Evolutionary conservation across 352 stramenopile species (phyloP).

Genomic region (Thalassiosira hispida): DNA sequence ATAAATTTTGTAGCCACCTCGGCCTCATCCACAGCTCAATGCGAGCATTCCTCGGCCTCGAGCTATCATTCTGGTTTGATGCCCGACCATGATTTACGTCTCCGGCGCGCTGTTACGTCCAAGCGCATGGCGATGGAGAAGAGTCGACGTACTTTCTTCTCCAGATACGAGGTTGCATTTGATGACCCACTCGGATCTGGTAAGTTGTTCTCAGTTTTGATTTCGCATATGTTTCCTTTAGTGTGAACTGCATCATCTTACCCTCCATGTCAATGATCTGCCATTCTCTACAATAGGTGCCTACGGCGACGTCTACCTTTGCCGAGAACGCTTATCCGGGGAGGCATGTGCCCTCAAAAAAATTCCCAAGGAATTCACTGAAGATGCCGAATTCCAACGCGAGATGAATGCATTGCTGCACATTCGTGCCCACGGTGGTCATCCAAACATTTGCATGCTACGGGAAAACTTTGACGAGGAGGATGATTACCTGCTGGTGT

Average conservation of each 20-base stretch:
- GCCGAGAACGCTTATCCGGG: slow-evolving; percentile 49
- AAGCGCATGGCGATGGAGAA: slow-evolving; percentile 41
- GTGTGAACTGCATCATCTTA: no score
- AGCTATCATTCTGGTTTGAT: slow-evolving; percentile 13
- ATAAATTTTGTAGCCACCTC: slow-evolving; percentile 19
- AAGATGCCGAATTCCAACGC: slow-evolving; percentile 65
- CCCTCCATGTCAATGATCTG: no score
- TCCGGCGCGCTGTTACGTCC: slow-evolving; percentile 39
- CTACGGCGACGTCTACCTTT: slow-evolving; percentile 80
- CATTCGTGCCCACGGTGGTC: slow-evolving; percentile 68
- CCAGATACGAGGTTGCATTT: slow-evolving; percentile 73
- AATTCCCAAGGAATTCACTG: slow-evolving; percentile 80
- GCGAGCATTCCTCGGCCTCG: slow-evolving; percentile 29
- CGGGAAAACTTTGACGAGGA: slow-evolving; percentile 74
- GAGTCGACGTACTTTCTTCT: slow-evolving; percentile 32
- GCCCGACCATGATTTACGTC: slow-evolving; percentile 32
- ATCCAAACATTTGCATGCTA: slow-evolving; percentile 70
- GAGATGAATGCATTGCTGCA: slow-evolving; percentile 78
- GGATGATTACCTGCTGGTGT: slow-evolving; percentile 61
- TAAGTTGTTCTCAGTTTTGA: no score
- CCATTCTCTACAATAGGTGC: slow-evolving; percentile 15
- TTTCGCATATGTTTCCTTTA: no score
- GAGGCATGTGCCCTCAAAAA: slow-evolving; percentile 78
- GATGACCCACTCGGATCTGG: slow-evolving; percentile 68
- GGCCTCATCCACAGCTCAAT: slow-evolving; percentile 1